Evolutionary conservation across 176 grass and related monocot genomes (phyloP), one percentile per base, ranked within the genome.

Genomic region (Aegilops tauschii): DNA sequence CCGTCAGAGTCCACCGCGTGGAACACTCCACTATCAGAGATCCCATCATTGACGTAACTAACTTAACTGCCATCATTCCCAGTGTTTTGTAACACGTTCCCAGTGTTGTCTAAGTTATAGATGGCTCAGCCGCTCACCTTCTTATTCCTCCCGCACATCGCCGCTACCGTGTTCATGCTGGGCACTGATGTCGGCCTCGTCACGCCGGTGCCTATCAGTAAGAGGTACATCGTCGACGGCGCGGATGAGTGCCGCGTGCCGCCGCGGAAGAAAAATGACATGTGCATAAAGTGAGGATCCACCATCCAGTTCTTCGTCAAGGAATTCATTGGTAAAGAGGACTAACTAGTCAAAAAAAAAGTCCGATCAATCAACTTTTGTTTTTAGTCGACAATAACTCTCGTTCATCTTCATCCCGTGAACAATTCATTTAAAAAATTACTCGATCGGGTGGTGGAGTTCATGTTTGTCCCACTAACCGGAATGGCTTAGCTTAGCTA

Each of bases 351-450:
- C 1, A 52, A 8, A 50, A 20, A 18, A 8, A 75, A 29, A 4
- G 3, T 45, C 3, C 0, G 0, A 29, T 75, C 14, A 42, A 50
- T 50, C 3, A 6, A 50, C 42, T 58, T 58, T 58, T 56, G 17
- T 8, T 58, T 17, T 52, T 58, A 21, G 8, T 21, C 18, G 6
- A 58, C 0, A 52, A 52, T 58, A 21, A 58, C 54, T 58, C 54
- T 58, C 0, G 6, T 3, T 58, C 2, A 0, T 58, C 28, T 30
- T 14, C 16, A 25, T 49, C 1, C 4, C 13, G 10, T 61, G 6
- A 77, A 90, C 85, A 80, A 31, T 94, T 90, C 56, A 63, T 82
- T 82, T 90, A 88, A 92, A 85, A 87, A 94, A 94, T 44, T 85
- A 94, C 39, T 40, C 39, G 39, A 2, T 40, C 39, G 8, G 18